Percentiles rank a stretch among this genome's conserved stretches.
These are phyloP conservation scores for Termitomyces sp. DNA, from an alignment of 768 basidiomycete genomes.

Conservation along the genomic window DNA sequence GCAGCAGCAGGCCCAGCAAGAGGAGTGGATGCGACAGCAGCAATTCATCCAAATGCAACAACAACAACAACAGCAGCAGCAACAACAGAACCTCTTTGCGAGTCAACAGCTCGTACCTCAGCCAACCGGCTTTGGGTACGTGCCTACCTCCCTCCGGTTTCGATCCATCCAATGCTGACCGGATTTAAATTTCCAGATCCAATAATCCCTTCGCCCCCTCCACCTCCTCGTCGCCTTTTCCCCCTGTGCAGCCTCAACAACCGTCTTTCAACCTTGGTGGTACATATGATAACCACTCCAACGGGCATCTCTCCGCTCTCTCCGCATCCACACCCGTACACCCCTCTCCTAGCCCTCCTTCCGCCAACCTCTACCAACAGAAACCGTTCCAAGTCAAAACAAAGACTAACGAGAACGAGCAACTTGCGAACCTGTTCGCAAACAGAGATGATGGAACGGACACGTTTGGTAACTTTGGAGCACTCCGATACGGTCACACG, in stretches of 20 bases:
- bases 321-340: constrained; percentile 29
- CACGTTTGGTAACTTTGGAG: constrained; percentile 90
- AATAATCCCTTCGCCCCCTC: constrained; percentile 92
- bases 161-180: constrained; percentile 17
- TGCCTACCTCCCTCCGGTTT: constrained; percentile 8
- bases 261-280: constrained; percentile 67
- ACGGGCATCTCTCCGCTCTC: constrained; percentile 37
- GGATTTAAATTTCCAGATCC: constrained; percentile 41
- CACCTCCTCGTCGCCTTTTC: constrained; percentile 23
- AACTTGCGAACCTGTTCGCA: constrained; percentile 80
- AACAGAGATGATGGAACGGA: constrained; percentile 90
- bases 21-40: constrained; percentile 39
- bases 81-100: constrained; percentile 37
- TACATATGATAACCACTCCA: constrained; percentile 54
- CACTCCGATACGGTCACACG: constrained; percentile 63
- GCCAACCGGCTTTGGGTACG: constrained; percentile 74
- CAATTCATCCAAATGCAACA: constrained; percentile 39
- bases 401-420: constrained; percentile 53
- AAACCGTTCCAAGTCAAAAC: constrained; percentile 33
- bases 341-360: constrained; percentile 14
- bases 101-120: constrained; percentile 30
- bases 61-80: constrained; percentile 49
- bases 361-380: constrained; percentile 19
- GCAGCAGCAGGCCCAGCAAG: constrained; percentile 46
- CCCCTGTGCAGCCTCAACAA: constrained; percentile 22